Evolutionary conservation across 352 stramenopile species (phyloP), one percentile per base, ranked within the genome.

Genomic region (Achlya hypogyna): DNA sequence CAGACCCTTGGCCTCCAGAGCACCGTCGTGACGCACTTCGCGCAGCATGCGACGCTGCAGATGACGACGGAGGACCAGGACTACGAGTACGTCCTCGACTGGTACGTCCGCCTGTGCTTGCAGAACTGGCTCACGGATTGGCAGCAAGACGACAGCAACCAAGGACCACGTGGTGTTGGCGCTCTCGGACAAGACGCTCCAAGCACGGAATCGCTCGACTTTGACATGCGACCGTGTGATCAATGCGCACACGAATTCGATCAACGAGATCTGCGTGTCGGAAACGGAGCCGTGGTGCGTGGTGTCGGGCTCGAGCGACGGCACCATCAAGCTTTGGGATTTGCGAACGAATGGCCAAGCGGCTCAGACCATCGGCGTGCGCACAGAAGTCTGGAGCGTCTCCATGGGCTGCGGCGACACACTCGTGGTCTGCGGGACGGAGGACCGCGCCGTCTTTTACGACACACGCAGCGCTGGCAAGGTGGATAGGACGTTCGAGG

Each of bases 291-390:
- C 84, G 1, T 84, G 75, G 71, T 85, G 81, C 52, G 65, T 95
- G 45, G 82, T 84, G 28, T 91, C 83, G 58, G 90, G 84, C 72
- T 95, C 86, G 22, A 95, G 82, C 49, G 86, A 95, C 67, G 75
- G 91, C 70, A 85, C 75, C 14, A 83, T 93, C 59, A 92, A 95
- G 69, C 78, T 95, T 51, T 95, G 86, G 86, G 86, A 95, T 47
- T 73, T 88, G 31, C 81, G 86, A 9, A 71, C 76, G 29, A 53
- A 23, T 25, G 28, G 23, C 6, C n/a, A 9, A 20, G 28, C 68
- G 16, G 75, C 77, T 2, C 82, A 91, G 78, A 74, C 77, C 22
- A 78, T 93, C 29, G 74, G 78, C 3, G 74, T 91, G 1, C 75
- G 81, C 22, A 74, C 77, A 25, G 82, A 93, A 63, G 86, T 88